A percentile compares a stretch with the other conserved stretches of the same genome.
phyloP scores from a whole-genome alignment of 352 stramenopile species.

The Phytophthora europaea region DNA sequence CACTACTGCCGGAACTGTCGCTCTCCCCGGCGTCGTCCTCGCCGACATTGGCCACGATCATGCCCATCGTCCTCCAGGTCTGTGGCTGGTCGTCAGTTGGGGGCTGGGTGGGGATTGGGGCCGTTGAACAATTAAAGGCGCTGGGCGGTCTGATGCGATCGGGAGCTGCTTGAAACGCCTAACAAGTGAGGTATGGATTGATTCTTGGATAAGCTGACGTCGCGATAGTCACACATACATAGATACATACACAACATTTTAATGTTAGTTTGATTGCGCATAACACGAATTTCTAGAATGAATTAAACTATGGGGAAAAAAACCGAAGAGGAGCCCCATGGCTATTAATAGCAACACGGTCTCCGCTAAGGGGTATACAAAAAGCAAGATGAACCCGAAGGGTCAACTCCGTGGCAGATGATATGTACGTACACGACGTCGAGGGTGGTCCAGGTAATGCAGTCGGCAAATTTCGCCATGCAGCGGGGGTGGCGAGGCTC shows the following conservation, averaged over 20 bases:
- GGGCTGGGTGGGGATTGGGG: conserved; percentile 8
- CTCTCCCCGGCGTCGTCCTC: conserved; percentile 44
- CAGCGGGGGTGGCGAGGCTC: conserved; percentile 37
- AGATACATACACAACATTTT: not conserved
- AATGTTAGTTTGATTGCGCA: conserved; percentile 5
- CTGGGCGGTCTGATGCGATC: conserved; percentile 40
- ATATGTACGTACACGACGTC: conserved; percentile 47
- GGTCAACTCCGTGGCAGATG: not conserved
- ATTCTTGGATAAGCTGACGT: conserved; percentile 43
- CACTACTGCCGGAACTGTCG: conserved; percentile 36
- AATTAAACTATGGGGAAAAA: not conserved
- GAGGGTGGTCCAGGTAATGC: conserved; percentile 54
- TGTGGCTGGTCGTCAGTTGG: conserved; percentile 28
- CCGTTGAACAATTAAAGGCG: conserved; percentile 28
- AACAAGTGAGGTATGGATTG: conserved; percentile 30
- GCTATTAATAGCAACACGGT: conserved; percentile 28
- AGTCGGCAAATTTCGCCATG: conserved; percentile 59
- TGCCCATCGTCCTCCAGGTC: conserved; percentile 36
- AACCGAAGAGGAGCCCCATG: conserved; percentile 1
- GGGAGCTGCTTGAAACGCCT: conserved; percentile 30
- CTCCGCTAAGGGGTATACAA: conserved; percentile 16
- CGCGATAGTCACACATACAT: conserved; percentile 11
- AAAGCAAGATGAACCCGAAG: conserved; percentile 10
- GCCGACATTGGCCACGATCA: conserved; percentile 29
- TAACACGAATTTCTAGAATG: not conserved